Conservation (phyloP, 23 red algal genomes). For the Pyropia yezoensis region DNA sequence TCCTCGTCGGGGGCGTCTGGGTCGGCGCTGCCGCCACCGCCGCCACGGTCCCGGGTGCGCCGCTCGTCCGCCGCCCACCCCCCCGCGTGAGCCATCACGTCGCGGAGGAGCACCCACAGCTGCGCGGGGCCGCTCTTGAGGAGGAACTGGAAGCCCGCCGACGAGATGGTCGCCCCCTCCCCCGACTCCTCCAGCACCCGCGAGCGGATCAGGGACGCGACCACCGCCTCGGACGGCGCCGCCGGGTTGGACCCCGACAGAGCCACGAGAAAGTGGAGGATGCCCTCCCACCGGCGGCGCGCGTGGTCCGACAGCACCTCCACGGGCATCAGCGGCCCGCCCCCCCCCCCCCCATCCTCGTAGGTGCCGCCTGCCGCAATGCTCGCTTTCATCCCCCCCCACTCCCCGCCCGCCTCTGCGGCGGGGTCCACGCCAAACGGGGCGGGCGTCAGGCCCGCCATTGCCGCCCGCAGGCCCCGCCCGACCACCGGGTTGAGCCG, state of each 20-base stretch:
- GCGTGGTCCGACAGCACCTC: conserved; percentile 37
- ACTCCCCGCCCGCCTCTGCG: no score
- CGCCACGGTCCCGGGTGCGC: background rate
- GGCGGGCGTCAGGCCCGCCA: conserved; percentile 14
- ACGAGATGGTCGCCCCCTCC: conserved; percentile 81
- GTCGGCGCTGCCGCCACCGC: background rate
- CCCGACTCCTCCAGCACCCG: conserved; percentile 53
- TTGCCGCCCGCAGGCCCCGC: conserved; percentile 17
- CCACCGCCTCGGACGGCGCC: conserved; percentile 30
- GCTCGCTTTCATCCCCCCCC: no score
- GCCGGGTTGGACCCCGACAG: conserved; percentile 6
- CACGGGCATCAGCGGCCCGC: background rate
- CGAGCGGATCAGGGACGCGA: conserved; percentile 47
- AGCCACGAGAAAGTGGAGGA: conserved; percentile 80
- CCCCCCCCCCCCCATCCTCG: background rate
- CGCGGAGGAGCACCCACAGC: conserved; percentile 68
- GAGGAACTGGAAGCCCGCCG: conserved; percentile 79
- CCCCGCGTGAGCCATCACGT: conserved; percentile 2
- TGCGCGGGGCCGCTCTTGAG: conserved; percentile 71
- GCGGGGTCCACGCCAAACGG: conserved; percentile 3
- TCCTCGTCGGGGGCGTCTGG: background rate
- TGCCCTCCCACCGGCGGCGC: conserved; percentile 43
- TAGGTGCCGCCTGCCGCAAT: conserved; percentile 13
- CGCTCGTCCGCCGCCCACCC: background rate
- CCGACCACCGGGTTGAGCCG: conserved; percentile 24